Conservation (phyloP, 306 rosid species). For the Vicia sativa region DNA sequence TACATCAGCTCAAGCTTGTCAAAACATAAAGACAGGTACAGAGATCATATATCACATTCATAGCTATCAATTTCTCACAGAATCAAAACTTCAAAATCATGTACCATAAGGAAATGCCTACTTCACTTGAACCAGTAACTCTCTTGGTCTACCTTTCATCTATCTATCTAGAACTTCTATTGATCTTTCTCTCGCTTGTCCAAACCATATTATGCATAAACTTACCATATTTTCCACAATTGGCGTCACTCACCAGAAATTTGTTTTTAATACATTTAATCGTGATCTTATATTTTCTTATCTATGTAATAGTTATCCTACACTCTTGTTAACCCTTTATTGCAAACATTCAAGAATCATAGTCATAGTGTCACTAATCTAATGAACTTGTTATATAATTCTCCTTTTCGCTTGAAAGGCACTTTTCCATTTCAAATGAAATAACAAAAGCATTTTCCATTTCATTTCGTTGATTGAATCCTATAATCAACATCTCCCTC, state of each 20-base stretch:
- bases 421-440: too few relatives aligned
- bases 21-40: constrained; percentile 34
- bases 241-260: background rate
- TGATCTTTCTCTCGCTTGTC: background rate
- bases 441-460: too few relatives aligned
- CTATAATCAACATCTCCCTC: too few relatives aligned
- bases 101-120: background rate
- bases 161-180: background rate
- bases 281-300: background rate
- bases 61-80: constrained; percentile 3
- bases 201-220: background rate
- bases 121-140: constrained; percentile 2
- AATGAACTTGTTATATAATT: background rate
- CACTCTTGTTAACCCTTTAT: constrained; percentile 3
- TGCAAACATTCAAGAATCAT: background rate
- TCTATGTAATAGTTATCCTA: constrained; percentile 1
- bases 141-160: background rate
- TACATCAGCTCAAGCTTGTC: constrained; percentile 2
- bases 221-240: constrained; percentile 10
- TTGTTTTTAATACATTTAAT: background rate
- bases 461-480: too few relatives aligned
- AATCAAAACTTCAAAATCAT: background rate
- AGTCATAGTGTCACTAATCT: background rate
- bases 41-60: constrained; percentile 17
- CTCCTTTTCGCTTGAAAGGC: too few relatives aligned